Percentiles rank a stretch among this genome's conserved stretches.
phyloP scores from a whole-genome alignment of 1,284 basidiomycete species.

The Moesziomyces globuligerus region DNA sequence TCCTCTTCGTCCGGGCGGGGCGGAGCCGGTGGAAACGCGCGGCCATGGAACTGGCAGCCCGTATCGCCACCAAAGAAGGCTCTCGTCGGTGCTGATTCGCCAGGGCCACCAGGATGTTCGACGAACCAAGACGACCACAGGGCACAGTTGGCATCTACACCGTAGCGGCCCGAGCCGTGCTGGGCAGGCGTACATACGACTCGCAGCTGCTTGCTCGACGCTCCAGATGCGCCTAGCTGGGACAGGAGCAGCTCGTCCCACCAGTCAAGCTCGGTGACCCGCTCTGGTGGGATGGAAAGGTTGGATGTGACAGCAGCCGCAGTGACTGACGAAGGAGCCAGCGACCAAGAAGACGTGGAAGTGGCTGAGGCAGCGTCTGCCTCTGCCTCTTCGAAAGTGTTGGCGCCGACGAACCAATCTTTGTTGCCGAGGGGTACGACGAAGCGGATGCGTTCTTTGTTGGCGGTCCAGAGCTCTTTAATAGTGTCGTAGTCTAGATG shows the following conservation, averaged over 20 bases:
- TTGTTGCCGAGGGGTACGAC: constrained; percentile 62
- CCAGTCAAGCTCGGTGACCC: constrained; percentile 62
- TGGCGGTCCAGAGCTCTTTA: constrained; percentile 48
- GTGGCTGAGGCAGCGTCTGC: constrained; percentile 5
- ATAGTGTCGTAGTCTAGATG: constrained; percentile 63
- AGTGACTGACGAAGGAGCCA: constrained; percentile 12
- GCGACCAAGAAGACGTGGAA: constrained; percentile 11
- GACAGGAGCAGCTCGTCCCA: constrained; percentile 56
- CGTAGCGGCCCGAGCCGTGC: constrained; percentile 61
- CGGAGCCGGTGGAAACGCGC: constrained; percentile 31
- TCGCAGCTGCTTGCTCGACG: constrained; percentile 4
- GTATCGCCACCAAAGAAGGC: constrained; percentile 65
- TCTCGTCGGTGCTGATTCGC: constrained; percentile 1
- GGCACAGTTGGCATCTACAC: constrained; percentile 48
- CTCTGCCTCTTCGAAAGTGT: neutral
- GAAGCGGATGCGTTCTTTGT: constrained; percentile 49
- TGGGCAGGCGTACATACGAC: constrained; percentile 63
- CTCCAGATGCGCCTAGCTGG: neutral
- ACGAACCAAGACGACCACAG: constrained; percentile 63
- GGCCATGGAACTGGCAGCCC: constrained; percentile 59
- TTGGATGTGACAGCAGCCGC: constrained; percentile 23
- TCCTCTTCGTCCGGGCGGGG: constrained; percentile 12
- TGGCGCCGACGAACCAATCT: constrained; percentile 50
- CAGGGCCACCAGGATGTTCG: constrained; percentile 17
- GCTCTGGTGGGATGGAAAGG: constrained; percentile 43